These are phyloP conservation scores for Coleophoma cylindrospora DNA, from an alignment of 2,329 filamentous ascomycete genomes.

Conservation along the genomic window DNA sequence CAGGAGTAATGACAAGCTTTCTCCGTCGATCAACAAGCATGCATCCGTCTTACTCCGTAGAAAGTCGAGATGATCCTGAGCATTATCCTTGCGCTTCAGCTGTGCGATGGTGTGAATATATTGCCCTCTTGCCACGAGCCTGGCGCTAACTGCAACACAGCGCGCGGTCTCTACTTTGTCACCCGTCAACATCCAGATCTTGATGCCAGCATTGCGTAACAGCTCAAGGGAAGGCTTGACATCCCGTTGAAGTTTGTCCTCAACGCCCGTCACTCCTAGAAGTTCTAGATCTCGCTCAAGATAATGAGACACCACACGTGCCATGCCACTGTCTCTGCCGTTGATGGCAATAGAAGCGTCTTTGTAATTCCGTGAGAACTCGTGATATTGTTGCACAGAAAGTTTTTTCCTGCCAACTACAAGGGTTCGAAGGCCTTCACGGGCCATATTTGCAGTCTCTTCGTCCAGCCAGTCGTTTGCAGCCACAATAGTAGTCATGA, in stretches of 20 bases:
- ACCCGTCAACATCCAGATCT: constrained; percentile 99
- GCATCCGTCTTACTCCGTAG: constrained; percentile 81
- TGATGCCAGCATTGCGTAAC: constrained; percentile 93
- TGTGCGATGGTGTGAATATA: constrained; percentile 93
- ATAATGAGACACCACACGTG: constrained; percentile 70
- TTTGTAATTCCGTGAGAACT: constrained; percentile 71
- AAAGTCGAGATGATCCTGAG: constrained; percentile 84
- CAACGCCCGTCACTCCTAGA: constrained; percentile 94
- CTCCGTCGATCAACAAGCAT: constrained; percentile 90
- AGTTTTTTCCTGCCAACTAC: constrained; percentile 92
- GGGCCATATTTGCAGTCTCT: constrained; percentile 98
- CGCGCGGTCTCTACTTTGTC: constrained; percentile 98
- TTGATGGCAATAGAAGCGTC: constrained; percentile 77
- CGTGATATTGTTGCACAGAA: constrained; percentile 70
- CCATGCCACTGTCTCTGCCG: constrained; percentile 77
- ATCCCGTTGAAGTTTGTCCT: constrained; percentile 92
- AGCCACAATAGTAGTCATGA: constrained; percentile 94
- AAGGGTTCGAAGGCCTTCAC: constrained; percentile 88
- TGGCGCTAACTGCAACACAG: constrained; percentile 92
- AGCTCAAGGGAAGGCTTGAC: constrained; percentile 95
- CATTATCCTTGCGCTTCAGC: constrained; percentile 75
- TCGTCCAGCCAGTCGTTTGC: constrained; percentile 98
- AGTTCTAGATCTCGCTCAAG: constrained; percentile 88
- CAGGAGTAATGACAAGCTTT: constrained; percentile 80
- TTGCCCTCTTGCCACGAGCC: constrained; percentile 88